These are phyloP conservation scores for Kwoniella mangroviensis DNA, from an alignment of 768 basidiomycete species.

Conservation along the genomic window DNA sequence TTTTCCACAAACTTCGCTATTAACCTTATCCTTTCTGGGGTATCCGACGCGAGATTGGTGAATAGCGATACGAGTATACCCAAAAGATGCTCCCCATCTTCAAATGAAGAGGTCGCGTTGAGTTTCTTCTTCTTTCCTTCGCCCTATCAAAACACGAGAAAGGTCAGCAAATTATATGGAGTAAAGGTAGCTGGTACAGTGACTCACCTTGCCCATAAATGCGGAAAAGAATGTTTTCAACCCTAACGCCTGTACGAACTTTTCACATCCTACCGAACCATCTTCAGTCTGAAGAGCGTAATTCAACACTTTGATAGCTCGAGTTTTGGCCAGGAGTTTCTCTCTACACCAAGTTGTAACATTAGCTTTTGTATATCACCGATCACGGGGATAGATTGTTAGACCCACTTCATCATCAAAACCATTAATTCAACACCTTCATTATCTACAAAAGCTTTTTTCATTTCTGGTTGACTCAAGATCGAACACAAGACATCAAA, in stretches of 20 bases:
- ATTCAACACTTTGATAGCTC: slow-evolving; percentile 88
- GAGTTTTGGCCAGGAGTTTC: slow-evolving; percentile 76
- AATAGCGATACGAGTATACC: slow-evolving; percentile 91
- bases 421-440: slow-evolving; percentile 98
- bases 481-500: slow-evolving; percentile 89
- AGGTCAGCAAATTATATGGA: not conserved
- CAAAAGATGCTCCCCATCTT: slow-evolving; percentile 85
- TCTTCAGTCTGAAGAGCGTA: slow-evolving; percentile 79
- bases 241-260: slow-evolving; percentile 84
- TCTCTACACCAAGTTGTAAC: slow-evolving; percentile 63
- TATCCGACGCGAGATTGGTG: slow-evolving; percentile 86
- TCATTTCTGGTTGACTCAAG: slow-evolving; percentile 76
- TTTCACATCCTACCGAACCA: slow-evolving; percentile 73
- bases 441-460: slow-evolving; percentile 78
- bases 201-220: slow-evolving; percentile 87
- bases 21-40: slow-evolving; percentile 76
- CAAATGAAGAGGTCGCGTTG: slow-evolving; percentile 62
- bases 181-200: not conserved
- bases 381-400: not conserved
- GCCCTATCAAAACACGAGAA: slow-evolving; percentile 22
- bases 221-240: slow-evolving; percentile 87
- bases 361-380: not conserved
- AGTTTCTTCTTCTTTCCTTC: slow-evolving; percentile 69
- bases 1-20: slow-evolving; percentile 92
- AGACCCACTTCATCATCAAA: slow-evolving; percentile 86